Conservation (phyloP, 2,329 filamentous ascomycete genomes). For the Albifimbria verrucaria region DNA sequence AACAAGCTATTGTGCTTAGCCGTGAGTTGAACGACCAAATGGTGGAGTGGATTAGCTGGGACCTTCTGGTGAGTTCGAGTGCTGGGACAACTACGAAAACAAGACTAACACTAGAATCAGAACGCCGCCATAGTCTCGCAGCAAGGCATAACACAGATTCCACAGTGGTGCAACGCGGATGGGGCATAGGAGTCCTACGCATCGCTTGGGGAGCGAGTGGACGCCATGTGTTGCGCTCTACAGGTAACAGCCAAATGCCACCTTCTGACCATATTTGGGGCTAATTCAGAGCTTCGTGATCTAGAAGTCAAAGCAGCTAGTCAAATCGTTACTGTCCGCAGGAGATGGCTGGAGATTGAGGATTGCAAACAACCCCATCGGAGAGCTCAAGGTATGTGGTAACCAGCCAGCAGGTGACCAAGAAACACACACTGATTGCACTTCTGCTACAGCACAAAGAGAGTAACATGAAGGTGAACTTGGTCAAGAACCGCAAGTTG, state of each 20-base stretch:
- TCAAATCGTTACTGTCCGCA: conserved; percentile 21
- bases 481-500: conserved; percentile 15
- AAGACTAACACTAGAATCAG: conserved; percentile 2
- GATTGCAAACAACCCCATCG: conserved; percentile 21
- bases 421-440: not conserved
- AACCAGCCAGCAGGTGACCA: too few species aligned
- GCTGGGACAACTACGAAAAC: not conserved
- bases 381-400: conserved; percentile 18
- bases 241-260: conserved; percentile 11
- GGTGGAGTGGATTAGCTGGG: conserved; percentile 20
- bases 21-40: conserved; percentile 15
- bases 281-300: not conserved
- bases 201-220: conserved; percentile 18
- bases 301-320: conserved; percentile 21
- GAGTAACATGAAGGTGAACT: conserved; percentile 20
- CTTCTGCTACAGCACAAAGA: conserved; percentile 12
- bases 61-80: conserved; percentile 14
- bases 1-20: conserved; percentile 18
- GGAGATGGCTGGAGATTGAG: conserved; percentile 20
- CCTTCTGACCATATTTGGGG: too few species aligned
- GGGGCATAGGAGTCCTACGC: conserved; percentile 25
- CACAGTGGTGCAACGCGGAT: conserved; percentile 22
- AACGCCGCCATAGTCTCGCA: conserved; percentile 20
- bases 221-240: conserved; percentile 19
- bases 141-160: conserved; percentile 19